Evolutionary conservation across 345 rosid species (phyloP).

Genomic region (Turnera subulata): DNA sequence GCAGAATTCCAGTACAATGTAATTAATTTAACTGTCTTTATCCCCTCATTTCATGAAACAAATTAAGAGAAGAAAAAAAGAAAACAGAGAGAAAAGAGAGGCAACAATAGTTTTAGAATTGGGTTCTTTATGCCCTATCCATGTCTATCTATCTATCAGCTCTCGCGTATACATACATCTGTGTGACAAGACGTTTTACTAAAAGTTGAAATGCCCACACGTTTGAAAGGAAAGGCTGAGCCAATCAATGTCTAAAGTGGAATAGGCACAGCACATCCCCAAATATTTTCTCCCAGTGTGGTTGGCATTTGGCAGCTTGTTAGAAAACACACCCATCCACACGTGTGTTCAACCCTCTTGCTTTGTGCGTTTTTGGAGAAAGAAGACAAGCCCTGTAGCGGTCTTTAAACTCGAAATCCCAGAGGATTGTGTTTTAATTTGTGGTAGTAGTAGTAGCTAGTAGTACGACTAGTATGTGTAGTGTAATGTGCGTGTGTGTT

Average conservation of each 20-base stretch:
- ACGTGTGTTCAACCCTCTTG: slow-evolving; percentile 29
- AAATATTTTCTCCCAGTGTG: slow-evolving; percentile 5
- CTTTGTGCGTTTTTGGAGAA: slow-evolving; percentile 15
- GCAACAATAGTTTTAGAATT: no score
- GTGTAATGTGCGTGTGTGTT: no score
- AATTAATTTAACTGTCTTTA: no score
- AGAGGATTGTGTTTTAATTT: slow-evolving; percentile 18
- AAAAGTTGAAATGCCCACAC: not conserved
- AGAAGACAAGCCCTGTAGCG: slow-evolving; percentile 32
- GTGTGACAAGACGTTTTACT: not conserved
- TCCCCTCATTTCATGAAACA: no score
- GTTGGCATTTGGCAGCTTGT: slow-evolving; percentile 15
- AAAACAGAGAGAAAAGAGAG: no score
- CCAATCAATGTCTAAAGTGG: slow-evolving; percentile 5
- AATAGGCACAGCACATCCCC: not conserved
- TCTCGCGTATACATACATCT: no score
- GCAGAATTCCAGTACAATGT: no score
- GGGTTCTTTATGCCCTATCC: no score
- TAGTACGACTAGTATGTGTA: no score
- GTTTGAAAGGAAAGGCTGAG: not conserved
- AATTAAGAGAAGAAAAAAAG: no score
- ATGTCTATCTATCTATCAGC: no score
- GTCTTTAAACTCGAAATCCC: slow-evolving; percentile 15
- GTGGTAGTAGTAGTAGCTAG: no score
- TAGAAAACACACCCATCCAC: slow-evolving; percentile 16